These are phyloP conservation scores for Clavispora vitiphila DNA, from an alignment of 805 yeast genomes.

Conservation along the genomic window DNA sequence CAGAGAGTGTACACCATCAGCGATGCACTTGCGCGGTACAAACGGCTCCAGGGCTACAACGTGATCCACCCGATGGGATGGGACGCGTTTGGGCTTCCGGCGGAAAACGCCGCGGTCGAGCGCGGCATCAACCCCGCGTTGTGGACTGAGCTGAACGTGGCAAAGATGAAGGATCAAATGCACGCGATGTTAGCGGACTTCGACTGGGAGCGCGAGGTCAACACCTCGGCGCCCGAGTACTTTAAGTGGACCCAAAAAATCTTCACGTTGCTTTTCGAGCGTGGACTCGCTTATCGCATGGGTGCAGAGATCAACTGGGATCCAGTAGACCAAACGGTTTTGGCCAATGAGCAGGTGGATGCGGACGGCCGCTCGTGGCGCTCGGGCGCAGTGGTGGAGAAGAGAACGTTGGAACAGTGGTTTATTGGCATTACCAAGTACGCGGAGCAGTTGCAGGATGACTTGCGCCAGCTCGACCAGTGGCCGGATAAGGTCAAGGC, in stretches of 20 bases:
- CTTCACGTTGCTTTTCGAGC: constrained; percentile 64
- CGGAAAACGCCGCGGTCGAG: constrained; percentile 96
- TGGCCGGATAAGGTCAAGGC: constrained; percentile 90
- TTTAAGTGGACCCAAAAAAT: constrained; percentile 91
- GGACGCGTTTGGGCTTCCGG: constrained; percentile 98
- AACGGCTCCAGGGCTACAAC: constrained; percentile 66
- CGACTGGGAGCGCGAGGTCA: constrained; percentile 89
- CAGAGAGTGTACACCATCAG: constrained; percentile 87
- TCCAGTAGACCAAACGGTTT: constrained; percentile 89
- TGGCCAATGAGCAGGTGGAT: constrained; percentile 96
- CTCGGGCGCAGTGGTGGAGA: constrained; percentile 92
- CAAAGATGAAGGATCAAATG: constrained; percentile 83
- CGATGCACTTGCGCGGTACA: constrained; percentile 75
- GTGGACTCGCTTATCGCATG: constrained; percentile 80
- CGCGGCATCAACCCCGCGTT: constrained; percentile 68
- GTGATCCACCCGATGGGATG: constrained; percentile 98
- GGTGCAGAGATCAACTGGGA: constrained; percentile 96
- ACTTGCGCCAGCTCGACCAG: constrained; percentile 52
- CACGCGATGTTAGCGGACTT: constrained; percentile 72
- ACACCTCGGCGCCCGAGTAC: constrained; percentile 82
- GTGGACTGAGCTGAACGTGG: constrained; percentile 84
- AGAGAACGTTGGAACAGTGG: constrained; percentile 82
- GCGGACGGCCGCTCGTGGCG: constrained; percentile 90
- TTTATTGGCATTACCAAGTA: constrained; percentile 83
- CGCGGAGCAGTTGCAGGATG: constrained; percentile 63